A percentile compares a stretch with the other conserved stretches of the same genome.
These are phyloP conservation scores for Naganishia antarctica DNA, from an alignment of 768 basidiomycete species.

Conservation along the genomic window DNA sequence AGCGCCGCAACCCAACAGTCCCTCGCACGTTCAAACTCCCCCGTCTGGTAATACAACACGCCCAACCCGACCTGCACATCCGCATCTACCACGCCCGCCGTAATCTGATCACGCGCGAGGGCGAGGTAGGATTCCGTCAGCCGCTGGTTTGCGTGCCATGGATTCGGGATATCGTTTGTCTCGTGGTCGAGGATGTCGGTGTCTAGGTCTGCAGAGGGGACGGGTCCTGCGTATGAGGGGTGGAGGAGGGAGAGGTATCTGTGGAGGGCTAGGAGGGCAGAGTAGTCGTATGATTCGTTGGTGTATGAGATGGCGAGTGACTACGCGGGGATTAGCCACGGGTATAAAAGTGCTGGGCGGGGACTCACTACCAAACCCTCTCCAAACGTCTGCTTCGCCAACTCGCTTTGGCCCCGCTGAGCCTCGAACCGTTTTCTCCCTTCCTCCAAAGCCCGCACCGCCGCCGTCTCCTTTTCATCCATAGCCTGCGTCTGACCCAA, in stretches of 20 bases:
- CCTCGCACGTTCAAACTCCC: conserved; percentile 78
- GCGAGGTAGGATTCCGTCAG: conserved; percentile 77
- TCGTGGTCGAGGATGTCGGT: conserved; percentile 22
- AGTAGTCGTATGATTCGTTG: conserved; percentile 85
- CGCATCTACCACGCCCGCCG: conserved; percentile 65
- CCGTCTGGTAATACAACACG: conserved; percentile 82
- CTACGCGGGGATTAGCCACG: conserved; percentile 51
- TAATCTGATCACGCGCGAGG: conserved; percentile 77
- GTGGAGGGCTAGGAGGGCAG: conserved; percentile 75
- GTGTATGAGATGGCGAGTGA: conserved; percentile 93
- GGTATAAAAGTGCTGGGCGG: no score
- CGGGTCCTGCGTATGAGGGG: conserved; percentile 54
- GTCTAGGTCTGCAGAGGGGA: conserved; percentile 33
- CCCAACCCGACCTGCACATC: conserved; percentile 92
- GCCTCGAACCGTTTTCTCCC: conserved; percentile 37
- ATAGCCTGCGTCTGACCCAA: conserved; percentile 73
- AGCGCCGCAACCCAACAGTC: conserved; percentile 92
- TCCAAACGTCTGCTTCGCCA: conserved; percentile 41
- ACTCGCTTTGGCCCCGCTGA: conserved; percentile 28
- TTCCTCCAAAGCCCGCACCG: conserved; percentile 51
- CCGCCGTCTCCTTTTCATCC: conserved; percentile 52
- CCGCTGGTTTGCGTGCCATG: conserved; percentile 74
- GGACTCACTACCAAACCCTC: conserved; percentile 30
- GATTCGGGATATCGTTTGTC: conserved; percentile 34
- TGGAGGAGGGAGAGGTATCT: conserved; percentile 70